Base-by-base conservation (phyloP, 2,329 filamentous ascomycete species). In the Cladosporium oxysporum region DNA sequence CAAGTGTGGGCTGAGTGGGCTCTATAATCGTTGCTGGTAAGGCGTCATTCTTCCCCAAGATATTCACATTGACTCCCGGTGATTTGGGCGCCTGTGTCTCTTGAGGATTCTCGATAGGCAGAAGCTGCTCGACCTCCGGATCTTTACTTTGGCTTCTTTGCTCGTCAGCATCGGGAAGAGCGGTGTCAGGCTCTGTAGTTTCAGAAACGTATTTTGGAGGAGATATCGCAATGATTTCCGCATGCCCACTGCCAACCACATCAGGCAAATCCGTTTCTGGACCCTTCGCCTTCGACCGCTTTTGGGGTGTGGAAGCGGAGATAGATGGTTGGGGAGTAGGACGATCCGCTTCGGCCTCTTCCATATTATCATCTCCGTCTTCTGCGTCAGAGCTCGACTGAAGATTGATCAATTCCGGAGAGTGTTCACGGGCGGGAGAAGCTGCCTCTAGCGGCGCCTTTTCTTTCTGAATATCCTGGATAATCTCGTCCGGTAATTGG, bases 351-450 rank as follows among this genome's bases (percentile, higher is more conserved):
- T 21, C 18, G 16, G 23, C 26, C 23, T 31, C n/a, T 57, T 57
- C 61, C 12, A 47, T 14, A 7, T 11, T 10, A 0, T 16, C 31
- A 6, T 29, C 66, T 31, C 68, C 71, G 65, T 72, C 69, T 69
- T 74, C 68, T 33, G 66, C 67, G 58, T 70, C 69, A 23, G 63
- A 64, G 58, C 72, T 69, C 55, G 69, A 71, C 18, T 68, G 68
- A 66, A 76, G 70, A 64, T 73, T 68, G 47, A 72, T 69, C 18
- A 70, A 66, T 52, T 69, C 68, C 10, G 64, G 52, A 5, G 52
- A 55, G 28, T 18, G 23, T 47, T 47, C 41, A 47, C 10, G 41
- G 14, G 8, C n/a, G 8, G n/a, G 12, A 12, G 10, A n/a, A 47
- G 8, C 41, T 47, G 41, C 41, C n/a, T 47, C n/a, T 21, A n/a